A percentile compares a stretch with the other conserved stretches of the same genome.
These are phyloP conservation scores for Lactarius hengduanensis DNA, from an alignment of 768 basidiomycete genomes.

Conservation along the genomic window DNA sequence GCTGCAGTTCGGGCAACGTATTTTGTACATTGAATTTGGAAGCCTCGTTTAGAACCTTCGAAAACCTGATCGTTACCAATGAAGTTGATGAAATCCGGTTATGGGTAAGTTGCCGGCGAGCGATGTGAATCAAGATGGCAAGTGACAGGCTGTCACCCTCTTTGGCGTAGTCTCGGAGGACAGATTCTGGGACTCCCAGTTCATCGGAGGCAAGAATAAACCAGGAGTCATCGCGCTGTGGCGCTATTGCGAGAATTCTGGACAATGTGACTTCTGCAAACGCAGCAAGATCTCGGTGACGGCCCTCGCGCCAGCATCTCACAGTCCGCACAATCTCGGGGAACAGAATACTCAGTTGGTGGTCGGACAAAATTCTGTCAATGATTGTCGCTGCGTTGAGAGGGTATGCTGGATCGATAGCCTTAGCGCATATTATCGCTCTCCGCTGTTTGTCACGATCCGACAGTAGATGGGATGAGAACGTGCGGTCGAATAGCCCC, in stretches of 20 bases:
- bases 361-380: not conserved
- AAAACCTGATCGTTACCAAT: not conserved
- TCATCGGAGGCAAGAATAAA: not conserved
- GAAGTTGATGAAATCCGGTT: not conserved
- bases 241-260: not conserved
- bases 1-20: not conserved
- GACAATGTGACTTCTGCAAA: not conserved
- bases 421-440: not conserved
- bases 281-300: rapidly evolving
- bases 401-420: not conserved
- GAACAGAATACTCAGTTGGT: not conserved
- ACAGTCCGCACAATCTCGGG: not conserved
- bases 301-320: not conserved
- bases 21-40: not conserved
- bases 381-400: not conserved
- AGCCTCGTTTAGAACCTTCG: not conserved
- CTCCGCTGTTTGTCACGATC: not conserved
- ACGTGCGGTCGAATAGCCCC: not conserved
- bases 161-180: not conserved
- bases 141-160: not conserved
- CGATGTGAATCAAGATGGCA: not conserved
- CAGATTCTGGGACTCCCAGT: not conserved
- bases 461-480: not conserved
- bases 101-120: not conserved
- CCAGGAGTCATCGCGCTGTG: not conserved